Conservation (phyloP, 2,329 filamentous ascomycete species). For the Colletotrichum sp. region DNA sequence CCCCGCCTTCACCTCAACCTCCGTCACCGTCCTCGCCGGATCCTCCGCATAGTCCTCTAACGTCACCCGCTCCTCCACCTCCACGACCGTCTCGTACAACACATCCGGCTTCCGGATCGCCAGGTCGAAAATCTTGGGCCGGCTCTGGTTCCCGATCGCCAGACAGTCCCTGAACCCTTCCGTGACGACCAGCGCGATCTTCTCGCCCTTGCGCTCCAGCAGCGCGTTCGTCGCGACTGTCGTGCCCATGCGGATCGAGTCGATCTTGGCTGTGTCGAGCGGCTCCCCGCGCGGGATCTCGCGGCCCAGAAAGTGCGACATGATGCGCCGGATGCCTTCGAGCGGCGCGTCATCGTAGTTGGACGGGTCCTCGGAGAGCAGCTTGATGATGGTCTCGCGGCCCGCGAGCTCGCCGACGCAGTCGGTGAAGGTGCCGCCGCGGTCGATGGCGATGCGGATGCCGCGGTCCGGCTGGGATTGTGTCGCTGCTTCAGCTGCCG, state of each 20-base stretch:
- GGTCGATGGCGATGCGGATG: constrained; percentile 77
- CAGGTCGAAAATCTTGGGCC: constrained; percentile 90
- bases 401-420: constrained; percentile 83
- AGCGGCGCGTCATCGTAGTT: constrained; percentile 93
- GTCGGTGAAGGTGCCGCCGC: constrained; percentile 92
- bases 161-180: constrained; percentile 88
- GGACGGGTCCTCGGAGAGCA: constrained; percentile 86
- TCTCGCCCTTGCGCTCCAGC: constrained; percentile 88
- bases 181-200: constrained; percentile 86
- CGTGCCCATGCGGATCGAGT: constrained; percentile 94
- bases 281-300: constrained; percentile 82
- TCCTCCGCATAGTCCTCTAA: constrained; percentile 93
- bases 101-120: constrained; percentile 88
- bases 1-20: constrained; percentile 60
- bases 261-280: constrained; percentile 82
- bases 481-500: constrained; percentile 24
- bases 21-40: constrained; percentile 64
- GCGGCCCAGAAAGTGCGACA: constrained; percentile 75
- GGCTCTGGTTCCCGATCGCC: constrained; percentile 87
- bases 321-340: constrained; percentile 86
- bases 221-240: constrained; percentile 94
- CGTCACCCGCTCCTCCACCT: constrained; percentile 89
- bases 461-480: constrained; percentile 49
- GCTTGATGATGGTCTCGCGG: constrained; percentile 84
- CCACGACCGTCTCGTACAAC: constrained; percentile 83